A percentile compares a stretch with the other conserved stretches of the same genome.
Evolutionary conservation across 2,329 filamentous ascomycete genomes (phyloP).

Genomic region (Beauveria medogensis): DNA sequence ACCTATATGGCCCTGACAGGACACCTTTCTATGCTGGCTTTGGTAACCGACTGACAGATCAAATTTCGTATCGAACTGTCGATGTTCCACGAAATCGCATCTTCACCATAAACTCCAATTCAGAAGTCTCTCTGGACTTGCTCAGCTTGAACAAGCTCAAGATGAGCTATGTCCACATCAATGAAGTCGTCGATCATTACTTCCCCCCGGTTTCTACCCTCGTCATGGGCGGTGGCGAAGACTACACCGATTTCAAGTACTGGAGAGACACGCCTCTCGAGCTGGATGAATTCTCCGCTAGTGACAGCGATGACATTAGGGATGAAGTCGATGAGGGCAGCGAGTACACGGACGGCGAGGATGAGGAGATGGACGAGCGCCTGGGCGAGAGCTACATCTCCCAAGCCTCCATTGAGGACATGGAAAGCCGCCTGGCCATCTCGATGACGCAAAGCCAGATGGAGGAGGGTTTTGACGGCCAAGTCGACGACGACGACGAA

Average conservation of each 20-base stretch:
- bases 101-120: slow-evolving; percentile 97
- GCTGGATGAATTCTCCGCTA: slow-evolving; percentile 80
- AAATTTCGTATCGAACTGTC: slow-evolving; percentile 89
- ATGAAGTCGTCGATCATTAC: slow-evolving; percentile 95
- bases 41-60: slow-evolving; percentile 92
- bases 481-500: slow-evolving; percentile 32
- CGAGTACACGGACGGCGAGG: slow-evolving; percentile 36
- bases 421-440: slow-evolving; percentile 26
- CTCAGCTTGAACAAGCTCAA: slow-evolving; percentile 89
- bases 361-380: slow-evolving; percentile 30
- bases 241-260: slow-evolving; percentile 95
- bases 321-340: slow-evolving; percentile 40
- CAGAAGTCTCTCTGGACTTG: slow-evolving; percentile 86
- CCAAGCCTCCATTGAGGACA: slow-evolving; percentile 38
- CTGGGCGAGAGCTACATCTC: slow-evolving; percentile 51
- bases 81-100: slow-evolving; percentile 92
- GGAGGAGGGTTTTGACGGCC: slow-evolving; percentile 26
- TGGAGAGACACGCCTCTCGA: slow-evolving; percentile 84
- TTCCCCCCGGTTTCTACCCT: slow-evolving; percentile 87
- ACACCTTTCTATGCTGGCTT: slow-evolving; percentile 96
- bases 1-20: slow-evolving; percentile 67
- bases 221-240: slow-evolving; percentile 81
- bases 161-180: slow-evolving; percentile 94
- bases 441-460: slow-evolving; percentile 26
- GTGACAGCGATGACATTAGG: slow-evolving; percentile 54